Percentiles rank a stretch among this genome's conserved stretches.
Conservation (phyloP, 108 stramenopile genomes). For the Pseudonitzschia pungens region DNA sequence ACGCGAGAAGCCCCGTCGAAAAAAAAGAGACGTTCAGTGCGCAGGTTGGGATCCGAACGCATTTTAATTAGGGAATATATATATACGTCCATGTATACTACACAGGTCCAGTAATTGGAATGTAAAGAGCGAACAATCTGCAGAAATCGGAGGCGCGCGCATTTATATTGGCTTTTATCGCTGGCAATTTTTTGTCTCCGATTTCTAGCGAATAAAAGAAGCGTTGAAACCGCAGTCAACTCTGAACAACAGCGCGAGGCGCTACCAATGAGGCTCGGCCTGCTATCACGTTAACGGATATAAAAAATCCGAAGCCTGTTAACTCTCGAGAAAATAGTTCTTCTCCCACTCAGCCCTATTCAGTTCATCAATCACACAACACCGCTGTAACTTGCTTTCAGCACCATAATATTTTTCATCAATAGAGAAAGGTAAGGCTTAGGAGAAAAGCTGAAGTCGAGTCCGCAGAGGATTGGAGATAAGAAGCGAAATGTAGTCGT, state of each 20-base stretch:
- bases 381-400: no score
- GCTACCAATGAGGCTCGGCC: slow-evolving; percentile 5
- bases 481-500: no score
- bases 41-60: neutral
- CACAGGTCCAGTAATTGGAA: neutral
- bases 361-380: no score
- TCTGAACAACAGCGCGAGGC: neutral
- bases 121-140: neutral
- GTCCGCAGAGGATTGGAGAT: no score
- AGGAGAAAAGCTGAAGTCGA: no score
- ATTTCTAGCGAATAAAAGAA: neutral
- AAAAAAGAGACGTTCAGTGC: neutral
- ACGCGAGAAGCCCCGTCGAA: neutral
- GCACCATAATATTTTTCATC: no score
- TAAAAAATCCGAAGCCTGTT: neutral
- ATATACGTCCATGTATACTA: neutral
- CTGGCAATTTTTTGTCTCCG: neutral
- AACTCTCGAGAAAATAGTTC: neutral
- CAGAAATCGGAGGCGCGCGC: neutral
- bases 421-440: no score
- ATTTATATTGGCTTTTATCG: neutral
- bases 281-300: neutral
- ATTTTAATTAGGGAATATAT: neutral
- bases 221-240: neutral
- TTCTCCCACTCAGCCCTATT: neutral